A percentile compares a stretch with the other conserved stretches of the same genome.
Evolutionary conservation across 345 rosid genomes (phyloP).

Genomic region (Boechera retrofracta): DNA sequence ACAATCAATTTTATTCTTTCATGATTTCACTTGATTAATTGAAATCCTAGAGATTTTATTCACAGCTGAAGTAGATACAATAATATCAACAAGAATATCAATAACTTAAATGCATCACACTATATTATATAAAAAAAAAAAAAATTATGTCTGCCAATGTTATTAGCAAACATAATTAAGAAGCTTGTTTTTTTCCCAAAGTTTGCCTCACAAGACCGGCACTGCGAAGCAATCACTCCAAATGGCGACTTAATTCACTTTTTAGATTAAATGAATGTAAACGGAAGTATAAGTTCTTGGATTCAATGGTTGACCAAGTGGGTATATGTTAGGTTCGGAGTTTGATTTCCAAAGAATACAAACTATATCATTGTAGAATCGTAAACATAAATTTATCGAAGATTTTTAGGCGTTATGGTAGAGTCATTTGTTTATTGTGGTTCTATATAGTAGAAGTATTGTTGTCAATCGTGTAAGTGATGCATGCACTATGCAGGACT

Average conservation of each 20-base stretch:
- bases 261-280: conserved; percentile 23
- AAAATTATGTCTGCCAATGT: background rate
- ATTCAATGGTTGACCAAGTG: background rate
- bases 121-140: background rate
- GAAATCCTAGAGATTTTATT: background rate
- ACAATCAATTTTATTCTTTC: background rate
- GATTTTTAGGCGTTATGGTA: background rate
- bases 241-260: conserved; percentile 33
- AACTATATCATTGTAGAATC: background rate
- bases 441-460: background rate
- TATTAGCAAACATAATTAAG: background rate
- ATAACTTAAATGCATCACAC: background rate
- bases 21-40: conserved; percentile 1
- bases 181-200: background rate
- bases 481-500: background rate
- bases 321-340: background rate
- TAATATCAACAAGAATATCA: background rate
- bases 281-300: background rate
- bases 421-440: background rate
- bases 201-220: conserved; percentile 43
- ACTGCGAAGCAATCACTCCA: conserved; percentile 22
- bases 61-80: conserved; percentile 3
- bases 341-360: background rate
- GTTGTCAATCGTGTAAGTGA: background rate
- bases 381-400: background rate